These are phyloP conservation scores for Termitomyces sp. DNA, from an alignment of 768 basidiomycete genomes.

Conservation along the genomic window DNA sequence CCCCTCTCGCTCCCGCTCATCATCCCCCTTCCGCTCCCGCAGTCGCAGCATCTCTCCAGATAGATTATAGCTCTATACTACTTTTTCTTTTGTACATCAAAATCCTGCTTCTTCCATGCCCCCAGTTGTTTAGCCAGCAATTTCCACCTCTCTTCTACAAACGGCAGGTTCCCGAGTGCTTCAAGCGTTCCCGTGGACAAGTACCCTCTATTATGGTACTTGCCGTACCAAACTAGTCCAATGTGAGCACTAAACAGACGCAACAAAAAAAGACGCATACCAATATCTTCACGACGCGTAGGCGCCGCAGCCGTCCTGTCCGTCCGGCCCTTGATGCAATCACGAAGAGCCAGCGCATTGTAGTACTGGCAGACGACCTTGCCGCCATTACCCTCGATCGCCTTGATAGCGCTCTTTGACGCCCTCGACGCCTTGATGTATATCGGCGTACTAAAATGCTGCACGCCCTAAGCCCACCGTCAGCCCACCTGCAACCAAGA, in stretches of 20 bases:
- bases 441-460: conserved; percentile 63
- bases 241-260: neutral
- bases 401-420: conserved; percentile 78
- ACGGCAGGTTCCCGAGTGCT: conserved; percentile 44
- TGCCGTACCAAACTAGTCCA: conserved; percentile 69
- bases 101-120: conserved; percentile 43
- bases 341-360: conserved; percentile 78
- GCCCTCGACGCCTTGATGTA: conserved; percentile 82
- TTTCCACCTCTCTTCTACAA: conserved; percentile 69
- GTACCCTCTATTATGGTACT: conserved; percentile 70
- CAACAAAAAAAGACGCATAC: conserved; percentile 36
- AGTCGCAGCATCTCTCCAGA: conserved; percentile 56
- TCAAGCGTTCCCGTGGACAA: conserved; percentile 55
- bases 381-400: conserved; percentile 80
- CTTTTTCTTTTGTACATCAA: conserved; percentile 37
- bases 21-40: conserved; percentile 45
- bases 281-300: conserved; percentile 79
- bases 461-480: conserved; percentile 45
- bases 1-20: conserved; percentile 42
- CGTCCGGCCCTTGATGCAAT: conserved; percentile 65
- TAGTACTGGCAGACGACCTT: conserved; percentile 88
- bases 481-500: conserved; percentile 1
- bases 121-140: conserved; percentile 56
- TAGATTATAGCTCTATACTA: conserved; percentile 27
- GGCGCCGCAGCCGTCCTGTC: conserved; percentile 75